phyloP scores from a whole-genome alignment of 2,329 filamentous ascomycete species.

The Colletotrichum limetticola region DNA sequence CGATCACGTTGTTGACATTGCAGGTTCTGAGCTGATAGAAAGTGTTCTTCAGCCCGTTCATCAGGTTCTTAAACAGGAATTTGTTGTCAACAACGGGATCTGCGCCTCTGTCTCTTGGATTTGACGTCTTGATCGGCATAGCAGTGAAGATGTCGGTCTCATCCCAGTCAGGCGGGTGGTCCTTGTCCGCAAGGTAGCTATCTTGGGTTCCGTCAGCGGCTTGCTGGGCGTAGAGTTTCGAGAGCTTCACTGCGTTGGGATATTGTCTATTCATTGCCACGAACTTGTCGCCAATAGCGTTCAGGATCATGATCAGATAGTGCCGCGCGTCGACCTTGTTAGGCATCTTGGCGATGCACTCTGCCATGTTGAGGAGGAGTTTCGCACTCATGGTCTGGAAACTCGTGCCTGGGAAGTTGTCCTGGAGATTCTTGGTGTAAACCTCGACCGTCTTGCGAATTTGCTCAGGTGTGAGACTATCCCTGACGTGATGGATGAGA shows the following conservation, averaged over 20 bases:
- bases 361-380: constrained; percentile 95
- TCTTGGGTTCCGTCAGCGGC: constrained; percentile 73
- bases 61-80: constrained; percentile 94
- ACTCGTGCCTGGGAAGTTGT: constrained; percentile 95
- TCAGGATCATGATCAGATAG: constrained; percentile 95
- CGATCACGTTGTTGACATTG: constrained; percentile 77
- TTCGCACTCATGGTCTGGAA: constrained; percentile 99
- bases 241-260: constrained; percentile 92
- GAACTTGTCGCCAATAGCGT: constrained; percentile 98
- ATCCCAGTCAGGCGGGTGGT: constrained; percentile 90
- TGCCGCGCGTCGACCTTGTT: constrained; percentile 95
- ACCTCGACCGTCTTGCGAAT: constrained; percentile 97
- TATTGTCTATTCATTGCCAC: constrained; percentile 98
- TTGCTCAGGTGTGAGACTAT: constrained; percentile 87
- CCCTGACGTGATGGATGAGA: constrained; percentile 95
- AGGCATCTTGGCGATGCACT: constrained; percentile 93
- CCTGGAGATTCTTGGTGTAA: constrained; percentile 95
- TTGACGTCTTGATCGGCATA: constrained; percentile 95
- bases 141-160: constrained; percentile 98
- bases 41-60: constrained; percentile 95
- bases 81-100: constrained; percentile 98
- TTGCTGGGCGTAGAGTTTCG: constrained; percentile 78
- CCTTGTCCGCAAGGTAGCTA: constrained; percentile 85
- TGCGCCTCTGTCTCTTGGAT: constrained; percentile 85
- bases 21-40: constrained; percentile 95